Evolutionary conservation across 1,284 basidiomycete genomes (phyloP).

Genomic region (Cutaneotrichosporon mucoides): DNA sequence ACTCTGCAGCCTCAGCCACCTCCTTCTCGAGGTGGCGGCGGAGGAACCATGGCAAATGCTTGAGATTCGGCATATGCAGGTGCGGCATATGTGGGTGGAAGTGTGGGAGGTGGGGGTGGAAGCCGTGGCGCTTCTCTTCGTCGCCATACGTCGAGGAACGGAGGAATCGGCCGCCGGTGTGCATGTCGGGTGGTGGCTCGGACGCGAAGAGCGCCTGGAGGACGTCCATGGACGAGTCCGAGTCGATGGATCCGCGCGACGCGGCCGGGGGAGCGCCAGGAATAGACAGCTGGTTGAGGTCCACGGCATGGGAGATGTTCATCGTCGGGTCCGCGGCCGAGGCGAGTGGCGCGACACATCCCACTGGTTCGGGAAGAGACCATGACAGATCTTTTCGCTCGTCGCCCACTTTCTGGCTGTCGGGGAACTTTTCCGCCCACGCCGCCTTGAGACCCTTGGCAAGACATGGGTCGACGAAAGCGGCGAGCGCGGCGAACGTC

Average conservation of each 20-base stretch:
- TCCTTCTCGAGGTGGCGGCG: conserved; percentile 15
- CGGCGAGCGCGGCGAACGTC: conserved; percentile 12
- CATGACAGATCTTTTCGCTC: neutral
- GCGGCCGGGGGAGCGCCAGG: neutral
- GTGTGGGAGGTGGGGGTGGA: neutral
- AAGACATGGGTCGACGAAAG: conserved; percentile 19
- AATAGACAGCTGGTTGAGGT: neutral
- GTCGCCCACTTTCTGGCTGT: neutral
- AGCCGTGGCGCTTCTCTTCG: neutral
- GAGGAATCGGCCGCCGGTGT: neutral
- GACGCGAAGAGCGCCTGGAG: conserved; percentile 13
- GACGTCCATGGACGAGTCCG: conserved; percentile 12
- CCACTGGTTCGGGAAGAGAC: neutral
- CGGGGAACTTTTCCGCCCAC: conserved; percentile 4
- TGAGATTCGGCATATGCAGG: conserved; percentile 1
- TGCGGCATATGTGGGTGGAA: conserved; percentile 2
- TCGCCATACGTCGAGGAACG: neutral
- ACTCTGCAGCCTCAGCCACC: conserved; percentile 1
- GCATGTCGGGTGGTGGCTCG: conserved; percentile 10
- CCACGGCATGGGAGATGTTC: neutral
- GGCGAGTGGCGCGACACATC: neutral
- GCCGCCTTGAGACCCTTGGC: conserved; percentile 9
- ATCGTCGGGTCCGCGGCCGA: neutral
- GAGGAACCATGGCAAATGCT: conserved; percentile 7
- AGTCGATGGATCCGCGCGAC: conserved; percentile 1